A percentile compares a stretch with the other conserved stretches of the same genome.
Evolutionary conservation across 139 green algal genomes (phyloP).

Genomic region (Closterium sp.): DNA sequence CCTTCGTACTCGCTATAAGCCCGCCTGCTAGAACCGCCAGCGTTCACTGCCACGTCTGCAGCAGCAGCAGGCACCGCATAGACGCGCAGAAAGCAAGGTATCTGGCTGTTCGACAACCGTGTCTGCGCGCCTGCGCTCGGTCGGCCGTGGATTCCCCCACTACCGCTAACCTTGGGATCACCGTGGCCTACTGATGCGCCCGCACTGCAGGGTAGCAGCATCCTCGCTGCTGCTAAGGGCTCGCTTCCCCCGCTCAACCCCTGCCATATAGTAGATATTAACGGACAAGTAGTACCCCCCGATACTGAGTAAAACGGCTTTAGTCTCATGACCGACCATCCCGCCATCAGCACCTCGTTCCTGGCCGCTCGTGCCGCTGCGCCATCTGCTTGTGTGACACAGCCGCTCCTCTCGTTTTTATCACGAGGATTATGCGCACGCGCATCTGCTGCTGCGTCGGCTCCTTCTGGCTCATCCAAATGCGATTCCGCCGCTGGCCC

Average conservation of each 20-base stretch:
- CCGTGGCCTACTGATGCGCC: neutral
- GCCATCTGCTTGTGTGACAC: neutral
- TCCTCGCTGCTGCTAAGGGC: neutral
- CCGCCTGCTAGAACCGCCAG: neutral
- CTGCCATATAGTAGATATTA: neutral
- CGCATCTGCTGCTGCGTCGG: neutral
- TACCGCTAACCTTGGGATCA: neutral
- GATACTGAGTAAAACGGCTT: neutral
- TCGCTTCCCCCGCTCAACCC: neutral
- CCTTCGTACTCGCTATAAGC: neutral
- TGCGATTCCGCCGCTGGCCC: too few species aligned
- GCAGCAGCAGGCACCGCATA: neutral
- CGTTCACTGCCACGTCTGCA: neutral
- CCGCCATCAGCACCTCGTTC: neutral
- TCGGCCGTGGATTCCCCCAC: too few species aligned
- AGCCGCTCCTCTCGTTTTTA: neutral
- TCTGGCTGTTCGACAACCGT: neutral
- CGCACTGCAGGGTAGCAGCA: neutral
- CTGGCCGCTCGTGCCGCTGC: neutral
- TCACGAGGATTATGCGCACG: neutral
- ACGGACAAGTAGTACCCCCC: neutral
- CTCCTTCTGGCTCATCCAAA: too few species aligned
- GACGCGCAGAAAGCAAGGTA: neutral
- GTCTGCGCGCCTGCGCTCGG: neutral
- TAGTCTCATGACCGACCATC: neutral